Conservation (phyloP, 2,329 filamentous ascomycete species). For the Ophiostoma tasmaniense region DNA sequence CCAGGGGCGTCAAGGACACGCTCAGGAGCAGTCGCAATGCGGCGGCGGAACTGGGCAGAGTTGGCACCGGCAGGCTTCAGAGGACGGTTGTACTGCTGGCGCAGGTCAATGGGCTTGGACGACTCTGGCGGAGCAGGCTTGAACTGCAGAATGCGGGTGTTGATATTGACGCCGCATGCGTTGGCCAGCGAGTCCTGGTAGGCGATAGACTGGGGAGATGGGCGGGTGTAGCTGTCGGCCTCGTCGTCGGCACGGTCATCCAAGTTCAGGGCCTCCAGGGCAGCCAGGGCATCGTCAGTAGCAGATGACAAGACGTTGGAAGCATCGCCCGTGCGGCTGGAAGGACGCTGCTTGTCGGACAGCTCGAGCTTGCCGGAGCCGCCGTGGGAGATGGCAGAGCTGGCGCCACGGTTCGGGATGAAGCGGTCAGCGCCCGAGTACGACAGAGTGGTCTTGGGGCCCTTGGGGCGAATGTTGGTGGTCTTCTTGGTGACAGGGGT, state of each 20-base stretch:
- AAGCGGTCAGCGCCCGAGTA: slow-evolving; percentile 84
- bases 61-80: slow-evolving; percentile 66
- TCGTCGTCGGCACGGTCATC: slow-evolving; percentile 61
- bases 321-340: slow-evolving; percentile 55
- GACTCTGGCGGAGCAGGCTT: slow-evolving; percentile 98
- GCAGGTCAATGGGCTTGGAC: slow-evolving; percentile 93
- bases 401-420: slow-evolving; percentile 87
- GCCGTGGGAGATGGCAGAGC: slow-evolving; percentile 75
- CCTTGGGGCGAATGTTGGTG: slow-evolving; percentile 47
- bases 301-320: slow-evolving; percentile 71
- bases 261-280: slow-evolving; percentile 71
- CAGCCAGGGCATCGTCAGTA: slow-evolving; percentile 69
- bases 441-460: slow-evolving; percentile 66
- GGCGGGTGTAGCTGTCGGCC: slow-evolving; percentile 60
- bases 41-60: slow-evolving; percentile 80
- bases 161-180: slow-evolving; percentile 66
- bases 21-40: slow-evolving; percentile 89
- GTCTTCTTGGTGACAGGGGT: slow-evolving; percentile 55
- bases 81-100: slow-evolving; percentile 95
- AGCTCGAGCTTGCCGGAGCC: slow-evolving; percentile 76
- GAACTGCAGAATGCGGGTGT: slow-evolving; percentile 93
- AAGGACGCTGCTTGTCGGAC: slow-evolving; percentile 61
- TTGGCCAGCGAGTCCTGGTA: slow-evolving; percentile 25
- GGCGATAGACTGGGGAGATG: slow-evolving; percentile 68
- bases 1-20: slow-evolving; percentile 93